Base-by-base conservation (phyloP, 2,329 filamentous ascomycete species). In the Monosporascus sp. region DNA sequence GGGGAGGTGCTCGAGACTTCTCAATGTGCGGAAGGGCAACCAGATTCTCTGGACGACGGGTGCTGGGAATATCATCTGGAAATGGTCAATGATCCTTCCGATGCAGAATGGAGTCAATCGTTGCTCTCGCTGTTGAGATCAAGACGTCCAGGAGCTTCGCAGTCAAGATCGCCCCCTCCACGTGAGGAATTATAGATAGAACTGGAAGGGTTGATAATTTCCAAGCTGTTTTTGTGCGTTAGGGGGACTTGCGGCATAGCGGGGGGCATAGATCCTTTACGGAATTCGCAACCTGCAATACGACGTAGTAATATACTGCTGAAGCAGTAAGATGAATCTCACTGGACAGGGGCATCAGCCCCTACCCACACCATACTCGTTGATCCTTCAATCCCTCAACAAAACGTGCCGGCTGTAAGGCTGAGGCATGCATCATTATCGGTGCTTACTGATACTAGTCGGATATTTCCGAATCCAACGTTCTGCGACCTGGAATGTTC, bases 61-160 rank as follows among this genome's bases (percentile, higher is more conserved):
- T 85, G 83, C 64, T 83, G 80, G 82, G 80, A 82, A 59, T 79
- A 78, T 62, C 74, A 80, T 52, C 70, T 82, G 3, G 55, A 55
- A 25, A 50, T 27, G 11, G 62, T 65, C 11, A 46, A 48, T 31
- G 49, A 51, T 3, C 24, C 53, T 5, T 3, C 14, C 17, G 36
- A 54, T 34, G 48, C 57, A 2, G 70, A 77, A 49, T 82, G 79
- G 79, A 79, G 76, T 51, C 62, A 63, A 50, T 55, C 57, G 22
- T 48, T 68, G 6, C 58, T 66, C 8, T 56, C 58, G 9, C 52
- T 63, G 51, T 47, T 68, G 46, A 52, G 51, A 41, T 39, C 42
- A 46, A 53, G 57, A 24, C 49, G 60, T 41, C 47, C 44, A n/a
- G 49, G 49, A 11, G 36, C 22, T 48, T 46, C 52, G 22, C 11